These are phyloP conservation scores for Plantago rigida DNA, from an alignment of 305 asterid species.

Conservation along the genomic window DNA sequence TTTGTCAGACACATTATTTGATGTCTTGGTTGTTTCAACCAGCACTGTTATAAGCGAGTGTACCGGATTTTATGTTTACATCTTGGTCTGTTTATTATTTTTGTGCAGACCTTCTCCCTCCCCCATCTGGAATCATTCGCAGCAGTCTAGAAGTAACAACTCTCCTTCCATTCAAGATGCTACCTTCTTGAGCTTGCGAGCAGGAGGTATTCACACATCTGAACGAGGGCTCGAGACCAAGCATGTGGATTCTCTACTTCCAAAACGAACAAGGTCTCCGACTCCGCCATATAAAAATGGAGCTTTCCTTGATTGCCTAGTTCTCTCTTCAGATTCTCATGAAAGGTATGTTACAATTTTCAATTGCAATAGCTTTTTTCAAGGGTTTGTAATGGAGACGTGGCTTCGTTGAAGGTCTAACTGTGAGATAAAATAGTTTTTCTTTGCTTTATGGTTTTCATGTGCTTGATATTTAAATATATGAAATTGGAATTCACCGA, in stretches of 20 bases:
- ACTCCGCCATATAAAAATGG: conserved; percentile 32
- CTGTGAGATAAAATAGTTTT: conserved; percentile 10
- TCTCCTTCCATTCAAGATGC: conserved; percentile 32
- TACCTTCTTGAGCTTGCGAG: conserved; percentile 29
- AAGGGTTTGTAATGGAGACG: background rate
- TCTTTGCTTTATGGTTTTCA: conserved; percentile 2
- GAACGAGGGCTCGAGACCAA: conserved; percentile 39
- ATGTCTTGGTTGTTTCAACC: conserved; percentile 4
- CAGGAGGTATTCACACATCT: conserved; percentile 33
- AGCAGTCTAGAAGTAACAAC: conserved; percentile 29
- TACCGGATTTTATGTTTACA: background rate
- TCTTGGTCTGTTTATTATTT: background rate
- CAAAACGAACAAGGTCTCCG: conserved; percentile 75
- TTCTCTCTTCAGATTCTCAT: conserved; percentile 28
- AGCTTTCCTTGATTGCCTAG: conserved; percentile 33
- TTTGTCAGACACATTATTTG: conserved; percentile 7
- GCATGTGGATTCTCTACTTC: conserved; percentile 41
- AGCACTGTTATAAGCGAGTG: background rate
- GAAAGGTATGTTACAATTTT: conserved; percentile 42
- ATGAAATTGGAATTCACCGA: too few relatives aligned
- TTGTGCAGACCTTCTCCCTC: conserved; percentile 41
- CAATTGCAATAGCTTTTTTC: conserved; percentile 20
- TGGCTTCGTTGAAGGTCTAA: background rate
- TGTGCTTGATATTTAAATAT: too few relatives aligned
- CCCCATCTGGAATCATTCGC: conserved; percentile 34